Percentiles rank a stretch among this genome's conserved stretches.
Evolutionary conservation across 768 basidiomycete species (phyloP).

Genomic region (Boletus insuetus): DNA sequence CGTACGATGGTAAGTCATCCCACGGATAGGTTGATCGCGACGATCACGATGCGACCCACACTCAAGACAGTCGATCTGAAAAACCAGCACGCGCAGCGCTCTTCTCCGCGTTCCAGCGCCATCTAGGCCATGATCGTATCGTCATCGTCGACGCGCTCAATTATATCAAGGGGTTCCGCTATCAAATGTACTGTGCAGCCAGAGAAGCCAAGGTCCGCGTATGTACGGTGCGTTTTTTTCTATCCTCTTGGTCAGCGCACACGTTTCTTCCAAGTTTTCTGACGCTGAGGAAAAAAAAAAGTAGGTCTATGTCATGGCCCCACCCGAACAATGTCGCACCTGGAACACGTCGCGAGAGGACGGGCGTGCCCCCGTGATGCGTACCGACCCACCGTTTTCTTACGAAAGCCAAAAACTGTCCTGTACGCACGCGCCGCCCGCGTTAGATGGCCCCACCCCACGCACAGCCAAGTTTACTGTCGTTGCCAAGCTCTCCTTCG

Average conservation of each 20-base stretch:
- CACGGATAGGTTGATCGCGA: no score
- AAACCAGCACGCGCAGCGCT: conserved; percentile 85
- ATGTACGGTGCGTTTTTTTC: conserved; percentile 66
- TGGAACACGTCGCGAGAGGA: conserved; percentile 65
- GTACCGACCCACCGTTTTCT: conserved; percentile 15
- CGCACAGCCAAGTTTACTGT: conserved; percentile 40
- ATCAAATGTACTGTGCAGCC: conserved; percentile 97
- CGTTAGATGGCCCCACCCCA: neutral
- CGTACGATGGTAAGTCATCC: conserved; percentile 64
- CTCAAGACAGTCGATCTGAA: conserved; percentile 65
- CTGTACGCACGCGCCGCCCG: conserved; percentile 1
- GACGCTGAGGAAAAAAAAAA: no score
- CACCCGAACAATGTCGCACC: conserved; percentile 68
- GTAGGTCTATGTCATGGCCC: conserved; percentile 72
- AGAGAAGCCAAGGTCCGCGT: conserved; percentile 81
- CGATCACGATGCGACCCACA: no score
- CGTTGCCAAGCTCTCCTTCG: conserved; percentile 42
- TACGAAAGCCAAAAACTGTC: conserved; percentile 7
- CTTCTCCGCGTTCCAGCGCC: conserved; percentile 79
- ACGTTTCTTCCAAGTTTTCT: no score
- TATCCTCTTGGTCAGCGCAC: no score
- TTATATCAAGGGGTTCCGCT: conserved; percentile 98
- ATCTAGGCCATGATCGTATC: conserved; percentile 68
- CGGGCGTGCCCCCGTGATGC: conserved; percentile 22
- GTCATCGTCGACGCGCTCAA: conserved; percentile 90